Base-by-base conservation (phyloP, 352 stramenopile genomes). In the Phytophthora foliorum region DNA sequence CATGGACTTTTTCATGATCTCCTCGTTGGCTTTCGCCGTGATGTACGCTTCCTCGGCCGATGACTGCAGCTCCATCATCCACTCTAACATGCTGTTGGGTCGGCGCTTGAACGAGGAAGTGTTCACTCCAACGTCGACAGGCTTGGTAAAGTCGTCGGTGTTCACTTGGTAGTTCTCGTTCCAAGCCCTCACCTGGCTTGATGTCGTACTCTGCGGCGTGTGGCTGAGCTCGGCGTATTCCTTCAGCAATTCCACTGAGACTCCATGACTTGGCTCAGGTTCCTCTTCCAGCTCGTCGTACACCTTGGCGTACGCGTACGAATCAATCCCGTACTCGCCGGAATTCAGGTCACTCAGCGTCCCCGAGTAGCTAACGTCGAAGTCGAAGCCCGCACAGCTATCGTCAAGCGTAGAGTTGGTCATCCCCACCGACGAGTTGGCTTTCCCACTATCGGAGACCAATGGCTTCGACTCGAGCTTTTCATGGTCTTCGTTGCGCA, bases 1-100 rank as follows among this genome's bases (percentile, higher is more conserved):
- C 60, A 77, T 72, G 41, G 67, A 69, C 45, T 67, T 73, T 31
- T 75, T 70, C 75, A 88, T 84, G 38, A 84, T 64, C 56, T 81
- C 66, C 34, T 75, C 71, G 56, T 83, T 86, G 11, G 77, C 80
- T 38, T 77, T 80, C 14, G 77, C 75, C 22, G 79, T 79, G 49
- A 59, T 52, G 49, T 84, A 85, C 29, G 66, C 77, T 53, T 82
- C 55, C 34, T 88, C 72, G 7, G 67, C 72, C 1, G 72, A 75
- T 6, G 52, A 72, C 29, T 88, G 77, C 7, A 88, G 57, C 22
- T 65, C 74, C 52, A 72, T 67, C 48, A 88, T 84, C 71, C 61
- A 73, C 45, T 75, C 61, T 11, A 73, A 24, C 67, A 75, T 67
- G 32, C 51, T 67, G 53, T 65, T 50, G 11, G 54, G 60, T 49